A percentile compares a stretch with the other conserved stretches of the same genome.
Evolutionary conservation across 441 rosid genomes (phyloP).

Genomic region (California macrophylla): DNA sequence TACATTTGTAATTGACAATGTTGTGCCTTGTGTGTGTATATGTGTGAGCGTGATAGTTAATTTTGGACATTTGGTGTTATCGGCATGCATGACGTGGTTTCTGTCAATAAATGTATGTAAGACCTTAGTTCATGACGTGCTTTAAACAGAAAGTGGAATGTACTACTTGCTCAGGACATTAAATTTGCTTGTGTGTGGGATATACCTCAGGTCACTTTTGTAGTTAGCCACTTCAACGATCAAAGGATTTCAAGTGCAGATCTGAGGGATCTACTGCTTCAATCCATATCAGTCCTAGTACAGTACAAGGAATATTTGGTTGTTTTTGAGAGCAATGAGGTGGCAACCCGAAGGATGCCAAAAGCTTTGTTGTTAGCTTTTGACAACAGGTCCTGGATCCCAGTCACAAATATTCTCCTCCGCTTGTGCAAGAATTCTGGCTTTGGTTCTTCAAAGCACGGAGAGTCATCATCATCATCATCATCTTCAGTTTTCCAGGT

Average conservation of each 20-base stretch:
- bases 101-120: background rate
- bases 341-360: constrained; percentile 70
- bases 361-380: constrained; percentile 73
- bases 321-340: constrained; percentile 80
- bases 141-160: constrained; percentile 6
- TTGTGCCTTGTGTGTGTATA: background rate
- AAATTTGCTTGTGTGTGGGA: constrained; percentile 3
- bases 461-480: constrained; percentile 49
- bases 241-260: constrained; percentile 82
- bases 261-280: constrained; percentile 90
- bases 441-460: constrained; percentile 72
- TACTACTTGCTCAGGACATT: background rate
- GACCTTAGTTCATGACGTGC: background rate
- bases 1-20: background rate
- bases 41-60: background rate
- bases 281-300: constrained; percentile 84
- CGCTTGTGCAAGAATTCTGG: constrained; percentile 81
- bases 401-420: constrained; percentile 82
- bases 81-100: constrained; percentile 7
- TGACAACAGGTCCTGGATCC: constrained; percentile 95
- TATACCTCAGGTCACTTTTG: constrained; percentile 61
- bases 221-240: constrained; percentile 84
- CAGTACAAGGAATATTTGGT: constrained; percentile 79
- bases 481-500: constrained; percentile 86
- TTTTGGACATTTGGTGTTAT: constrained; percentile 3